These are phyloP conservation scores for Entomortierella chlamydospora DNA, from an alignment of 192 early-diverging fungal genomes.

Conservation along the genomic window DNA sequence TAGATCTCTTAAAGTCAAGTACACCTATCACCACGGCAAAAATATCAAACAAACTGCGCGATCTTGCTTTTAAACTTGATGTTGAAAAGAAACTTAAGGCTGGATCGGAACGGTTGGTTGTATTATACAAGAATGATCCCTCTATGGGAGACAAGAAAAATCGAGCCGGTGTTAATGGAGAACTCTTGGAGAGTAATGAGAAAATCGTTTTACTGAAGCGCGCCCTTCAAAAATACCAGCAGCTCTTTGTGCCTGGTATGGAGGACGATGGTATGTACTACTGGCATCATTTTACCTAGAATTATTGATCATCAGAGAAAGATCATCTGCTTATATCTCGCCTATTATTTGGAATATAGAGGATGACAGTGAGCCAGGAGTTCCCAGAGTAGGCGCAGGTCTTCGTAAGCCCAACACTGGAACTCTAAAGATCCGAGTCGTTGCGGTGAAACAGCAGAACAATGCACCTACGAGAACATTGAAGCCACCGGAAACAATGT, in stretches of 20 bases:
- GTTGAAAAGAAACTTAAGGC: conserved; percentile 94
- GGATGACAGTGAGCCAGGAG: conserved; percentile 55
- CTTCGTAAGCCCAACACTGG: conserved; percentile 79
- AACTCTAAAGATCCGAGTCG: conserved; percentile 74
- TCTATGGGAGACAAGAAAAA: conserved; percentile 64
- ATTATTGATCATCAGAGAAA: neutral
- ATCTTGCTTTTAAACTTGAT: conserved; percentile 91
- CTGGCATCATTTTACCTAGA: neutral
- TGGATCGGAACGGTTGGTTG: conserved; percentile 80
- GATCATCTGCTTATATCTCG: neutral
- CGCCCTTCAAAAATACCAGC: conserved; percentile 87
- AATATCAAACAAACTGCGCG: conserved; percentile 85
- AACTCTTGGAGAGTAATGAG: conserved; percentile 77
- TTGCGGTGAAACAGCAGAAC: conserved; percentile 68
- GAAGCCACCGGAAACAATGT: conserved; percentile 74
- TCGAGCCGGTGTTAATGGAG: conserved; percentile 63
- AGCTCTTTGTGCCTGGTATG: conserved; percentile 82
- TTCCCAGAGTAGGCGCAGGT: conserved; percentile 64
- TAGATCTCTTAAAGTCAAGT: conserved; percentile 77
- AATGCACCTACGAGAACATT: conserved; percentile 69
- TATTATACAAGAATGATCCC: conserved; percentile 61
- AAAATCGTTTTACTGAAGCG: conserved; percentile 79
- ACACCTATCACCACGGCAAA: conserved; percentile 75
- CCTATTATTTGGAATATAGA: conserved; percentile 16
- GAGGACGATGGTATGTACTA: conserved; percentile 71